Base-by-base conservation (phyloP, 2,329 filamentous ascomycete species). In the Aureobasidium sp. region DNA sequence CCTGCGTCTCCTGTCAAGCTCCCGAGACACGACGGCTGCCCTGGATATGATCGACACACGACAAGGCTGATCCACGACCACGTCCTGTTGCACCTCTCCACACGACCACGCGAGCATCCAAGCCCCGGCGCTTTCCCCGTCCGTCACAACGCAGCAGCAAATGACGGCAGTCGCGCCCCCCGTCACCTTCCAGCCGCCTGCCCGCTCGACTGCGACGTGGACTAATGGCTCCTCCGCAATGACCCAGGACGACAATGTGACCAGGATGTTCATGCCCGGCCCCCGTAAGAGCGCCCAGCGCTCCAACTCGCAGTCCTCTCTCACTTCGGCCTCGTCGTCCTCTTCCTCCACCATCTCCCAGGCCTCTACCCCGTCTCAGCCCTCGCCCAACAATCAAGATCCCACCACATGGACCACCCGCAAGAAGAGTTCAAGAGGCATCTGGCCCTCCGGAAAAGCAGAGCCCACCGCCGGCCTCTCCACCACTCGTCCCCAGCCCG, bases 251-350 rank as follows among this genome's bases (percentile, higher is more conserved):
- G 90, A 96, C 76, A 85, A 34, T 34, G 31, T 88, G 67, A 86
- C 88, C 78, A 87, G 88, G 75, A 90, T 95, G 75, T 71, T 72
- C 65, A 87, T 90, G 83, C 66, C 68, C 42, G 68, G 67, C n/a
- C 89, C 90, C 71, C 90, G 91, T 70, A 97, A 96, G 79, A 87
- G 83, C 72, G 82, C 91, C 65, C 90, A 93, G 74, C 87, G 93
- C 74, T 88, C 88, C 71, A 96, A 91, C 80, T 97, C 93, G 39
- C 94, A 91, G 63, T 96, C 91, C 4, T 96, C 92, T 49, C 81
- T 95, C 66, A 78, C 80, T 62, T 86, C 84, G 25, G 77, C 77
- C 62, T 55, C 60, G 22, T 77, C 80, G 37, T 89, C 90, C 15
- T 85, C 85, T 55, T 84, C 79, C 44, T 85, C 87, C 2, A 89